Evolutionary conservation across 352 stramenopile genomes (phyloP).

Genomic region (Globisporangium iwayamae): DNA sequence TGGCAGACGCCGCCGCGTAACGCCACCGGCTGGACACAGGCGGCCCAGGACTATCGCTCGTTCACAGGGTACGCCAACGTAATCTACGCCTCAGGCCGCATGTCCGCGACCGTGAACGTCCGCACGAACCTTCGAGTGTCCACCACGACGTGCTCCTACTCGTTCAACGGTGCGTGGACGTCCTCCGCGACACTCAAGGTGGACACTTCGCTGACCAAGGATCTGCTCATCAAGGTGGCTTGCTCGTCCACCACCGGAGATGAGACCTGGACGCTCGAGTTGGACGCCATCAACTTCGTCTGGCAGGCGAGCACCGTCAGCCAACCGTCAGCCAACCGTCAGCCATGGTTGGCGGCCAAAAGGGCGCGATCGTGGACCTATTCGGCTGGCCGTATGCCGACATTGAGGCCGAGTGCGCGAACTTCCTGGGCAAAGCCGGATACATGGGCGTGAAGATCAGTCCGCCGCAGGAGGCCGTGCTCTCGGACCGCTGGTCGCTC

Average conservation of each 20-base stretch:
- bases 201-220: constrained; percentile 21
- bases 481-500: constrained; percentile 38
- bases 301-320: constrained; percentile 42
- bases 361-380: constrained; percentile 61
- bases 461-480: constrained; percentile 51
- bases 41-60: not conserved
- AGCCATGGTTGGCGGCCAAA: constrained; percentile 41
- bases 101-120: not conserved
- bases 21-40: not conserved
- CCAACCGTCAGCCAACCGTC: constrained; percentile 28
- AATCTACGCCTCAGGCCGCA: not conserved
- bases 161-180: constrained; percentile 30
- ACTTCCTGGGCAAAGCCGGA: constrained; percentile 58
- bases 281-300: constrained; percentile 68
- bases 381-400: constrained; percentile 69
- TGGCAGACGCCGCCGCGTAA: constrained; percentile 3
- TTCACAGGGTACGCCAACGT: constrained; percentile 1
- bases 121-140: constrained; percentile 22
- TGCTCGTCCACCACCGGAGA: constrained; percentile 18
- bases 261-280: constrained; percentile 29
- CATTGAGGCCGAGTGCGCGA: constrained; percentile 54
- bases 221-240: constrained; percentile 29
- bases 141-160: constrained; percentile 27
- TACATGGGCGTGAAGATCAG: constrained; percentile 76
- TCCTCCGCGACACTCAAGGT: constrained; percentile 22